Conservation (phyloP, 2,329 filamentous ascomycete species). For the Aspergillus cejpii region DNA sequence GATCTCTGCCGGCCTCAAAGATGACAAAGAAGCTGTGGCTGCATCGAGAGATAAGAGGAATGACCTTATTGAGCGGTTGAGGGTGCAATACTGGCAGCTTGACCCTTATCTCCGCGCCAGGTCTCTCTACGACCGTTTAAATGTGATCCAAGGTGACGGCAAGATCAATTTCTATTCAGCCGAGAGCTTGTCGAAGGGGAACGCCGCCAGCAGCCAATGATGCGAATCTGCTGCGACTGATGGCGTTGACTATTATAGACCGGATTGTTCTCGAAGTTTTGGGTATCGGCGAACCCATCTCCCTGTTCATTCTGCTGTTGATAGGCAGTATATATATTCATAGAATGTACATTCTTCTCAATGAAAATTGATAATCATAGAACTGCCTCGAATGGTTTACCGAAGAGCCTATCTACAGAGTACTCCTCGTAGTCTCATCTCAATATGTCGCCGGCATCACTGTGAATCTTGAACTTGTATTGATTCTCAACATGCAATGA, state of each 20-base stretch:
- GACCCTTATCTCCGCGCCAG: constrained; percentile 81
- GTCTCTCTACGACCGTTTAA: constrained; percentile 76
- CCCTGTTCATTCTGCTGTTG: neutral
- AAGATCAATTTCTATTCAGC: constrained; percentile 63
- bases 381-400: neutral
- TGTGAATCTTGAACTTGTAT: neutral
- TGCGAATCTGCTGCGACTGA: neutral
- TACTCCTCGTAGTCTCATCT: too few species aligned
- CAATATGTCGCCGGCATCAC: neutral
- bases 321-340: constrained; percentile 1
- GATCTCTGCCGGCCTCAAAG: constrained; percentile 52
- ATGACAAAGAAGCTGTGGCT: constrained; percentile 41
- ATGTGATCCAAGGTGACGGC: constrained; percentile 62
- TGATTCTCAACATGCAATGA: neutral
- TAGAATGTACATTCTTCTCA: too few species aligned
- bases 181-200: constrained; percentile 14
- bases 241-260: neutral
- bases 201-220: constrained; percentile 3
- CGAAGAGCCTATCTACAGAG: too few species aligned
- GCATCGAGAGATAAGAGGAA: constrained; percentile 53
- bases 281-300: neutral
- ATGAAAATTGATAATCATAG: neutral
- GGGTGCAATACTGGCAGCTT: constrained; percentile 75
- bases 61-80: constrained; percentile 56
- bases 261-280: neutral